phyloP scores from a whole-genome alignment of 192 early-diverging fungal species.

The Haplosporangium gracile region DNA sequence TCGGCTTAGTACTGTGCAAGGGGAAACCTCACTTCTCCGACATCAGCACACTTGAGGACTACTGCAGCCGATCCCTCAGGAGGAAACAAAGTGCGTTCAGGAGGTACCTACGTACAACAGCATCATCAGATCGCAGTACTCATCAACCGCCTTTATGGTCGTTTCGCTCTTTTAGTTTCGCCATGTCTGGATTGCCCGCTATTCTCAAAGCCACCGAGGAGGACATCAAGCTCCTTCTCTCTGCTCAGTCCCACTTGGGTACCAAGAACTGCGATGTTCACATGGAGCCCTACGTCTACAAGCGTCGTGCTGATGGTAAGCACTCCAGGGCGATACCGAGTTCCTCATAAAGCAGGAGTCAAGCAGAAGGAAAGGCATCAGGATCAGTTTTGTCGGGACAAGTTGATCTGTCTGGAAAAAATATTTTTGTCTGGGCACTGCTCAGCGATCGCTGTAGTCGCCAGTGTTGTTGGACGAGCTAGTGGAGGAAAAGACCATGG shows the following conservation, averaged over 20 bases:
- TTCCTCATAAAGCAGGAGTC: neutral
- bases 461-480: neutral
- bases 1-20: neutral
- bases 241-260: slow-evolving; percentile 98
- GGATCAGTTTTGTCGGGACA: neutral
- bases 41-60: too few relatives aligned
- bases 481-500: neutral
- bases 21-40: neutral
- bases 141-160: neutral
- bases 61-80: neutral
- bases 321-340: neutral
- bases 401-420: neutral
- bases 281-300: slow-evolving; percentile 97
- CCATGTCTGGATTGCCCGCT: slow-evolving; percentile 63
- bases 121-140: neutral
- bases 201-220: slow-evolving; percentile 84
- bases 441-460: neutral
- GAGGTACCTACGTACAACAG: neutral
- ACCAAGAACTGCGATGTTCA: slow-evolving; percentile 96
- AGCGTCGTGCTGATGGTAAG: slow-evolving; percentile 95
- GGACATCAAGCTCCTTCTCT: slow-evolving; percentile 95
- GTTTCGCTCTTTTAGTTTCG: slow-evolving; percentile 6
- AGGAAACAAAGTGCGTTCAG: neutral
- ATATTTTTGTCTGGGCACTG: neutral
- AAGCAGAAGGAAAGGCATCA: neutral